Evolutionary conservation across 306 rosid species (phyloP), one percentile per base, ranked within the genome.

Genomic region (Fragaria iinumae): DNA sequence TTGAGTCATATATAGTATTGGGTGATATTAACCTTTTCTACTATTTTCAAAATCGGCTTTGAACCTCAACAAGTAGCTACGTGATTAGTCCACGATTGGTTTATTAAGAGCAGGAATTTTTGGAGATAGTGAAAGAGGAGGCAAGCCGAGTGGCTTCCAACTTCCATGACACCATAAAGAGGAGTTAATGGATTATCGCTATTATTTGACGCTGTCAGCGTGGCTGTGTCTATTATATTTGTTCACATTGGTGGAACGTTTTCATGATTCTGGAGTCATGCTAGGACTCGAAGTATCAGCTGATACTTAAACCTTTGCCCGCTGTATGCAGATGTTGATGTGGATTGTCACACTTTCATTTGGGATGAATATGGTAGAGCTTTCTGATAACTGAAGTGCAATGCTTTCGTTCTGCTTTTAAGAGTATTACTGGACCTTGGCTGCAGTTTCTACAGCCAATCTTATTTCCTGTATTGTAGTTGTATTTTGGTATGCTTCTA

Each of bases 351-450:
- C 32, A 2, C 55, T 4, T 49, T 49, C 55, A 49, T 49, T 16
- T 49, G 55, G 20, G 18, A 49, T 49, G 55, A 41, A 8, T 41
- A 41, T 41, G 10, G 8, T 8, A 0, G 25, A 25, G 25, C 25
- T 25, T 25, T 25, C 25, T 25, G 25, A 25, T 25, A 25, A 41
- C 3, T 11, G 14, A 45, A 11, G 16, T 45, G 16, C 16, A 2
- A 12, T 45, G 49, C 49, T 45, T 41, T 45, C 12, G 5, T 41
- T 41, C 45, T 41, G 1, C 45, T 41, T 8, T 41, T 41, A 41
- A 41, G 49, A 47, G 50, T 83, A 83, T 29, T 83, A 75, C 34
- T 75, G 83, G 86, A 34, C 49, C 27, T 27, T 79, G 74, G 73
- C 83, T 53, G 71, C 67, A 4, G 25, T 71, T 12, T 45, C 78